phyloP scores from a whole-genome alignment of 2,329 filamentous ascomycete genomes.

The Pseudonectria foliicola region DNA sequence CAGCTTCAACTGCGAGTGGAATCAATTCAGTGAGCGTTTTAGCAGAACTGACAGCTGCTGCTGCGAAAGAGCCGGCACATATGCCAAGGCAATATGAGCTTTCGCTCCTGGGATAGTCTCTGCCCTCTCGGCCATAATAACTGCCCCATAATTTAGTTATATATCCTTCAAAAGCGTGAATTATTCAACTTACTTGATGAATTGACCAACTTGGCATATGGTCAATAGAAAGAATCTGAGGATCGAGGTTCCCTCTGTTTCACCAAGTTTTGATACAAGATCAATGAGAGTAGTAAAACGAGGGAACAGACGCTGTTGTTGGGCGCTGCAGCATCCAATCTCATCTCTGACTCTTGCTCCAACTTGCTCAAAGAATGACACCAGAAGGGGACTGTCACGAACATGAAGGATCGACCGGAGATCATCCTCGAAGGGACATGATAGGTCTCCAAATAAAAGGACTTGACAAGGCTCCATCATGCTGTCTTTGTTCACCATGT shows the following conservation, averaged over 20 bases:
- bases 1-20: conserved; percentile 11
- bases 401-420: conserved; percentile 15
- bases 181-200: conserved; percentile 15
- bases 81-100: conserved; percentile 16
- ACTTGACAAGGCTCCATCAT: conserved; percentile 8
- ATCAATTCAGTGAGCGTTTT: conserved; percentile 17
- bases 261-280: conserved; percentile 13
- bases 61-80: conserved; percentile 20
- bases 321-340: conserved; percentile 10
- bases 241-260: conserved; percentile 11
- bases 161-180: not conserved
- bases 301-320: conserved; percentile 16
- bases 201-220: conserved; percentile 17
- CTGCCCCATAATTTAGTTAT: conserved; percentile 3
- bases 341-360: conserved; percentile 15
- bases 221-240: conserved; percentile 17
- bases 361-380: conserved; percentile 18
- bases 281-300: conserved; percentile 22
- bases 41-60: conserved; percentile 18
- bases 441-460: conserved; percentile 20
- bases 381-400: conserved; percentile 15
- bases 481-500: conserved; percentile 1
- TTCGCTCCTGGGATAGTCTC: conserved; percentile 13
- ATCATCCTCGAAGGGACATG: conserved; percentile 14
- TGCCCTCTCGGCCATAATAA: conserved; percentile 9